Conservation (phyloP, 441 rosid genomes). For the Viola pubescens region DNA sequence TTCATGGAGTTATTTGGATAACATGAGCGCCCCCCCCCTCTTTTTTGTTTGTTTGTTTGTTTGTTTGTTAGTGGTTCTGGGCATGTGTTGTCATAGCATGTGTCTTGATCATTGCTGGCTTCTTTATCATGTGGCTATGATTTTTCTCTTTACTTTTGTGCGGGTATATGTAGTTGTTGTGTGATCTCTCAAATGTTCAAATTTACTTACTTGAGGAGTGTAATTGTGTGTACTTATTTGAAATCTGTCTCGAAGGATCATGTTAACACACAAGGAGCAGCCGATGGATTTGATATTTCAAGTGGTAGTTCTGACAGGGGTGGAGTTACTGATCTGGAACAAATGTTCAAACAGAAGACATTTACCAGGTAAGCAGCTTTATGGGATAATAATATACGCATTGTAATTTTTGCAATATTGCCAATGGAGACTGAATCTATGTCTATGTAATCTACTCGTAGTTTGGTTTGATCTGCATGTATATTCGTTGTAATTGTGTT, state of each 20-base stretch:
- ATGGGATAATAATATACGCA: background rate
- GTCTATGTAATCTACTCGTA: background rate
- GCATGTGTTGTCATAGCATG: no score
- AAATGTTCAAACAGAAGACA: constrained; percentile 50
- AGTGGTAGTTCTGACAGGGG: constrained; percentile 21
- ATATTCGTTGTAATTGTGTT: background rate
- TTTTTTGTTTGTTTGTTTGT: no score
- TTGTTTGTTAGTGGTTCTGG: no score
- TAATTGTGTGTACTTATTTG: constrained; percentile 17
- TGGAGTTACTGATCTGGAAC: constrained; percentile 44
- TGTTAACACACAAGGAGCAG: constrained; percentile 26
- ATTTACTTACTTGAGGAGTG: background rate
- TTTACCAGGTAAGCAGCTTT: constrained; percentile 46
- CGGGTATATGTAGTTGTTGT: background rate
- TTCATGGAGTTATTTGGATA: no score
- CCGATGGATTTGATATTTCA: constrained; percentile 22
- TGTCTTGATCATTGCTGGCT: no score
- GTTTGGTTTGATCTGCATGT: background rate
- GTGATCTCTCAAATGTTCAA: background rate
- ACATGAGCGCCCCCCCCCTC: no score
- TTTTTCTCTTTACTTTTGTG: background rate
- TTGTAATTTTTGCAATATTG: background rate
- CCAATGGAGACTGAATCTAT: background rate
- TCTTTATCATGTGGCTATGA: no score
- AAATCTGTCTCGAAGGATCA: constrained; percentile 27